Evolutionary conservation across 2,329 filamentous ascomycete genomes (phyloP).

Genomic region (Teratosphaeria destructans): DNA sequence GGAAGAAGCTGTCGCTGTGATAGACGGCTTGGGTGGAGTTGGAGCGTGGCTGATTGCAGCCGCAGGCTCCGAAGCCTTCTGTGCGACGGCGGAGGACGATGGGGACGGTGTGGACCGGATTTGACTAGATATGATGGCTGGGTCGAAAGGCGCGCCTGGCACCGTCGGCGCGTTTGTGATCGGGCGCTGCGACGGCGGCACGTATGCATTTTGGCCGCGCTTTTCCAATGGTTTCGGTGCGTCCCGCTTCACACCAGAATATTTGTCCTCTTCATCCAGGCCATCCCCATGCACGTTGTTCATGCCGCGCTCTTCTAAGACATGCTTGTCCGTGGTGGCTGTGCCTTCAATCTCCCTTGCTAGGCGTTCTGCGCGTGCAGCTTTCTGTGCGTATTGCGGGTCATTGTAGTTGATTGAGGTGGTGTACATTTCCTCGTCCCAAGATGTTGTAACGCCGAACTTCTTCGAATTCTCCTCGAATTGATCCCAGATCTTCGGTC

Average conservation of each 20-base stretch:
- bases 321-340: conserved; percentile 63
- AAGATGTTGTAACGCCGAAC: conserved; percentile 81
- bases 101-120: conserved; percentile 31
- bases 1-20: conserved; percentile 1
- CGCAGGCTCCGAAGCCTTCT: conserved; percentile 8
- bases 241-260: conserved; percentile 77
- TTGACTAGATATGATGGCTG: conserved; percentile 75
- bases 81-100: background rate
- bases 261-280: conserved; percentile 89
- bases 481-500: conserved; percentile 65
- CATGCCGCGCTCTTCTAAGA: conserved; percentile 64
- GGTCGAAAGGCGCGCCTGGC: conserved; percentile 68
- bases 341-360: conserved; percentile 83
- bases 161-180: conserved; percentile 64
- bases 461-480: conserved; percentile 81
- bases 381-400: conserved; percentile 67
- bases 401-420: conserved; percentile 78
- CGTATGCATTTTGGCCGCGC: conserved; percentile 64
- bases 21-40: conserved; percentile 1
- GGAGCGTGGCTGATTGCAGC: conserved; percentile 21
- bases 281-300: conserved; percentile 44
- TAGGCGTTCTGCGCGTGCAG: conserved; percentile 69
- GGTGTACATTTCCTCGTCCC: conserved; percentile 91
- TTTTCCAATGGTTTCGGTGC: conserved; percentile 48
- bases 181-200: conserved; percentile 76